Evolutionary conservation across 768 basidiomycete species (phyloP), one percentile per base, ranked within the genome.

Genomic region (Coprinopsis cinerea): DNA sequence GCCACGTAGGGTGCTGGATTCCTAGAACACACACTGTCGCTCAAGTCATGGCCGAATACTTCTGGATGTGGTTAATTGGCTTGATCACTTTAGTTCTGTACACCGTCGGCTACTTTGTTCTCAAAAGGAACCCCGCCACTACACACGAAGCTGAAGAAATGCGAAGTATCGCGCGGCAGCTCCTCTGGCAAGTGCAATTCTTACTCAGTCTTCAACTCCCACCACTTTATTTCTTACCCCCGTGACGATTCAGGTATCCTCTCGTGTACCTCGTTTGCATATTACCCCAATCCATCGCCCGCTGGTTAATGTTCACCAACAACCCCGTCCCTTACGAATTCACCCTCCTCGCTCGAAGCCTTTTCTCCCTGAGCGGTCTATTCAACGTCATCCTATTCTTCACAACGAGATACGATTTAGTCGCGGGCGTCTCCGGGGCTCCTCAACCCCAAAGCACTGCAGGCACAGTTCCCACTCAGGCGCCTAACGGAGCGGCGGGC

Each of bases 341-440:
- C 9, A 17, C 46, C 1, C 28, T 47, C 14, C 28, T 48, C 43
- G 42, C 52, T 4, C 27, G 28, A 3, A 42, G 37, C 13, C 28
- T 53, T 2, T 53, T 44, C 18, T 35, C 47, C 9, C 41, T 53
- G 10, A 44, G 32, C 27, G 52, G 52, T 9, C 11, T 53, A 7
- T 48, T 53, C 32, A 53, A 53, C 34, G 47, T 49, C 25, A 36
- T 53, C 20, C 41, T 53, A 2, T 53, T 48, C 41, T 53, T 49
- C 47, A 44, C n/a, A 17, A 53, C 52, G 10, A 32, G 52, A 4
- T 46, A 47, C 17, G 26, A 36, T 15, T 35, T 53, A 25, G 17
- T 53, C 11, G 44, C 24, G 13, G 44, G 50, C 11, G 18, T 23
- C 28, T 9, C 28, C 27, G 11, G n/a, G n/a, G n/a, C n/a, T n/a